Evolutionary conservation across 164 flowering plant genomes (phyloP).

Genomic region (Sedum album): DNA sequence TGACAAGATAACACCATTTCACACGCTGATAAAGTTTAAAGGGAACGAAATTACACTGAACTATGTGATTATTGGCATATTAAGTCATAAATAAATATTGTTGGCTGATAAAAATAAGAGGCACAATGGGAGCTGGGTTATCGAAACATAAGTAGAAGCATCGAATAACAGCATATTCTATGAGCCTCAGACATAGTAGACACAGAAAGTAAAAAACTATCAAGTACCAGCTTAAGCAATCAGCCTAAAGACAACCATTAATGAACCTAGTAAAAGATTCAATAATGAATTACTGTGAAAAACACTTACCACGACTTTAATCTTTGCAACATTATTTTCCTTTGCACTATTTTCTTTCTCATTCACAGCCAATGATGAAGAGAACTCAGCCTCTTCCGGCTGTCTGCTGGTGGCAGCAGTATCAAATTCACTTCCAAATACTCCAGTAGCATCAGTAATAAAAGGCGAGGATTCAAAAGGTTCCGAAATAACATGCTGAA

Average conservation of each 20-base stretch:
- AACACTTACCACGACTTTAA: conserved; percentile 88
- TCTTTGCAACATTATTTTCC: conserved; percentile 85
- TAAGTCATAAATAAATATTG: neutral
- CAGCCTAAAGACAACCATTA: too few species aligned
- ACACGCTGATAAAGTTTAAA: neutral
- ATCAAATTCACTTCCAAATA: conserved; percentile 54
- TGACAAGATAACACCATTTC: neutral
- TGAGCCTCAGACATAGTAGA: neutral
- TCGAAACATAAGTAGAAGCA: neutral
- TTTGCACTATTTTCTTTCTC: conserved; percentile 56
- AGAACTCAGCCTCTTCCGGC: conserved; percentile 44
- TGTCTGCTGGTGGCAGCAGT: conserved; percentile 31
- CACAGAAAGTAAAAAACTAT: too few species aligned
- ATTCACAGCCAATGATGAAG: conserved; percentile 11
- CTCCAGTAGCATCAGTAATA: conserved; percentile 47
- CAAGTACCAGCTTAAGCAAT: neutral
- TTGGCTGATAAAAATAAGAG: neutral
- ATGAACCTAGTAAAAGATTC: neutral
- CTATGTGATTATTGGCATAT: neutral
- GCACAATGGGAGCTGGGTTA: neutral
- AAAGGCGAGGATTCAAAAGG: conserved; percentile 92
- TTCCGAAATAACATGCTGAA: conserved; percentile 82
- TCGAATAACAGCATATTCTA: neutral
- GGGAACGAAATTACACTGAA: neutral
- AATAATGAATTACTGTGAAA: neutral